These are phyloP conservation scores for Lipomyces starkeyi DNA, from an alignment of 805 yeast genomes.

Conservation along the genomic window DNA sequence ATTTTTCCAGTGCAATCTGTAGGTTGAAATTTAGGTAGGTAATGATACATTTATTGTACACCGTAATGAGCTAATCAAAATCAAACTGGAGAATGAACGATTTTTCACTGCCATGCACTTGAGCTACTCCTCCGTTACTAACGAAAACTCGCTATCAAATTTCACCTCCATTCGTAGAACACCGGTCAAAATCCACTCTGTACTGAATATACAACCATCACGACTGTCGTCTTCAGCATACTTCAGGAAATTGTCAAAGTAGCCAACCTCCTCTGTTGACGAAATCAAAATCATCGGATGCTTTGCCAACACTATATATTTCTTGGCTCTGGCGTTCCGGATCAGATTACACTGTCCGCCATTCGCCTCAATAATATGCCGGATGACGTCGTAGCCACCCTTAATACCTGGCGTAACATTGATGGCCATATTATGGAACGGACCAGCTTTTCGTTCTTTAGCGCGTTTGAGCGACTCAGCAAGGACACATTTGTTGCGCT, in stretches of 20 bases:
- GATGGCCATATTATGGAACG: slow-evolving; percentile 59
- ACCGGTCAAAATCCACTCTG: slow-evolving; percentile 40
- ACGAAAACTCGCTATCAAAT: slow-evolving; percentile 32
- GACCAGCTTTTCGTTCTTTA: slow-evolving; percentile 30
- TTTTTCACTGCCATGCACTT: background rate
- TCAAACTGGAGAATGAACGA: background rate
- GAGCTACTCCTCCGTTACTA: background rate
- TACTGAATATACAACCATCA: slow-evolving; percentile 23
- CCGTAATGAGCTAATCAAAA: background rate
- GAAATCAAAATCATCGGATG: slow-evolving; percentile 36
- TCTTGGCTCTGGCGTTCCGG: slow-evolving; percentile 41
- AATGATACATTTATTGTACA: background rate
- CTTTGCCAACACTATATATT: slow-evolving; percentile 20
- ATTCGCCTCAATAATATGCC: slow-evolving; percentile 64
- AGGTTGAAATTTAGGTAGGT: background rate
- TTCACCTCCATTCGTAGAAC: slow-evolving; percentile 37
- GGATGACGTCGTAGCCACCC: slow-evolving; percentile 64
- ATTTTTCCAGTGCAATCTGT: background rate
- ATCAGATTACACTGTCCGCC: slow-evolving; percentile 53
- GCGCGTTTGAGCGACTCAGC: slow-evolving; percentile 39
- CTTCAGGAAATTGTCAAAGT: slow-evolving; percentile 19
- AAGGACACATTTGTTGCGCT: slow-evolving; percentile 38
- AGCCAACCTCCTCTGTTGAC: slow-evolving; percentile 33
- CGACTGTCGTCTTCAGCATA: slow-evolving; percentile 20
- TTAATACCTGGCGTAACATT: slow-evolving; percentile 63